Evolutionary conservation across 2,329 filamentous ascomycete genomes (phyloP).

Genomic region (Botrytis fabae): DNA sequence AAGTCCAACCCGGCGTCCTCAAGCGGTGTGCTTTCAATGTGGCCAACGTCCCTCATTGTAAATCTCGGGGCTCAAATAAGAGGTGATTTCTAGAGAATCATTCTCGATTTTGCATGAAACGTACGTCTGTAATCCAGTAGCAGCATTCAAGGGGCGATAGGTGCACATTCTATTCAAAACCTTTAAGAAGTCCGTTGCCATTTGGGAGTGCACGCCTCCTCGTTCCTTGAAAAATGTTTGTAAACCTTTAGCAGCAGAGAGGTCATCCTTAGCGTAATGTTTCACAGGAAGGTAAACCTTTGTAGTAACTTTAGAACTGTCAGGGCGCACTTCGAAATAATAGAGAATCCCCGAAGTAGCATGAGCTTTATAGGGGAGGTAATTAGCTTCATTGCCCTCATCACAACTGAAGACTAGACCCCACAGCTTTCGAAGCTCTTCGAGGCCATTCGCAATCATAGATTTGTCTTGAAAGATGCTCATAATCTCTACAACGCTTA

Average conservation of each 20-base stretch:
- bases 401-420: not conserved
- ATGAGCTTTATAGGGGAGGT: not conserved
- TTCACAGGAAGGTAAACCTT: conserved; percentile 3
- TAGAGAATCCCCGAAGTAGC: not conserved
- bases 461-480: conserved; percentile 2
- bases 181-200: not conserved
- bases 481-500: not conserved
- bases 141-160: not conserved
- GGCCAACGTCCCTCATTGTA: not conserved
- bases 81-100: not conserved
- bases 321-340: not conserved
- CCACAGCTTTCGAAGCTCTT: not conserved
- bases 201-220: not conserved
- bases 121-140: not conserved
- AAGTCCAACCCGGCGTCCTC: too few species aligned
- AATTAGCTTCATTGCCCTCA: too few species aligned
- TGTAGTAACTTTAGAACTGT: not conserved
- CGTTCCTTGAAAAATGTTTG: conserved; percentile 1
- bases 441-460: not conserved
- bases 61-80: conserved; percentile 13
- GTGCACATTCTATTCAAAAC: not conserved
- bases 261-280: not conserved
- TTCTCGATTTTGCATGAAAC: conserved; percentile 15
- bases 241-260: not conserved
- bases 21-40: not conserved